These are phyloP conservation scores for Hortaea sp. DNA, from an alignment of 2,329 filamentous ascomycete species.

Conservation along the genomic window DNA sequence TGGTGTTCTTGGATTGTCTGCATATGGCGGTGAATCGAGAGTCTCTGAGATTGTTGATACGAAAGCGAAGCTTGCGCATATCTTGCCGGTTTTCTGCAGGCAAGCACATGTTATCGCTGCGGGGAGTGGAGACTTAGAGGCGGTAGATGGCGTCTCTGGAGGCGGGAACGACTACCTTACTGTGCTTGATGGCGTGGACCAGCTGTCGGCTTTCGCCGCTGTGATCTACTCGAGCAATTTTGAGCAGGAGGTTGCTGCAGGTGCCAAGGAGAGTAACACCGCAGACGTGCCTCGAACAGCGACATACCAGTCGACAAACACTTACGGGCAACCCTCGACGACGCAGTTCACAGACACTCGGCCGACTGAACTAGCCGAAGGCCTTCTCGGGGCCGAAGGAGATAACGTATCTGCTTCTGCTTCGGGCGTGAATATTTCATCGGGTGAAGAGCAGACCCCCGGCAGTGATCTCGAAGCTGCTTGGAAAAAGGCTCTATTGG, in stretches of 20 bases:
- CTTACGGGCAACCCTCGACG: not conserved
- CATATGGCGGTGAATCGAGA: conserved; percentile 37
- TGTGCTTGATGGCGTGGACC: conserved; percentile 64
- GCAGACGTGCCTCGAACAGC: too few species aligned
- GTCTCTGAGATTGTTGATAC: conserved; percentile 38
- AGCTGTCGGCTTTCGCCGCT: conserved; percentile 74
- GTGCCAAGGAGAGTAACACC: not conserved
- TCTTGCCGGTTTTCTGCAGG: conserved; percentile 78
- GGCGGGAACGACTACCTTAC: conserved; percentile 40
- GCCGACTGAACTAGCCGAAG: not conserved
- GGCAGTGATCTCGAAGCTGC: conserved; percentile 50
- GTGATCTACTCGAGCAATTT: conserved; percentile 82
- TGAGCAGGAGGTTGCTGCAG: conserved; percentile 39
- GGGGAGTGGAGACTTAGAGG: conserved; percentile 54
- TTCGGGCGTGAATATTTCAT: not conserved
- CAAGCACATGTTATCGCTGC: conserved; percentile 85
- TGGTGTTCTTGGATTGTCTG: conserved; percentile 22
- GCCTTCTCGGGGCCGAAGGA: conserved; percentile 1
- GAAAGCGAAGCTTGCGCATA: conserved; percentile 71
- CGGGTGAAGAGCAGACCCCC: not conserved
- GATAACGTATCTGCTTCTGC: not conserved
- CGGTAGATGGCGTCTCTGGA: conserved; percentile 12
- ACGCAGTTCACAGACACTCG: conserved; percentile 1
- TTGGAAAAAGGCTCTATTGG: conserved; percentile 55
- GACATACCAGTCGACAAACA: too few species aligned